Conservation (phyloP, 108 stramenopile genomes). For the Cyclotella choctawhatcheeana region DNA sequence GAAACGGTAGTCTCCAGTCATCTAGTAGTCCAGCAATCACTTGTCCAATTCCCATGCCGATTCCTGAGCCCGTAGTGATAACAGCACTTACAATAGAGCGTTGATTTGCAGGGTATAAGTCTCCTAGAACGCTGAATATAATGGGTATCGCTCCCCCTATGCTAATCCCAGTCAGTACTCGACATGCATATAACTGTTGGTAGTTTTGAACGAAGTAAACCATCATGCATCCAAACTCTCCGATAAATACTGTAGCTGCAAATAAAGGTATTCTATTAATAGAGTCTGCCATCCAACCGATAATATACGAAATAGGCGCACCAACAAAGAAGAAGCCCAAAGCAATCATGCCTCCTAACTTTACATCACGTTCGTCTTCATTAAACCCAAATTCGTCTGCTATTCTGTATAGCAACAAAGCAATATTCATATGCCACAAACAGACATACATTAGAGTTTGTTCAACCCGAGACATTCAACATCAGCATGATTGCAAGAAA, state of each 20-base stretch:
- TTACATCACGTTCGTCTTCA: slow-evolving; percentile 54
- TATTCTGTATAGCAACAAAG: slow-evolving; percentile 24
- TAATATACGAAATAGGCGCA: slow-evolving; percentile 72
- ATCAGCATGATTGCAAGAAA: not conserved
- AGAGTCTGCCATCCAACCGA: slow-evolving; percentile 65
- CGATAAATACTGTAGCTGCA: slow-evolving; percentile 74
- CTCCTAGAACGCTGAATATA: slow-evolving; percentile 59
- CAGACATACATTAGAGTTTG: not conserved
- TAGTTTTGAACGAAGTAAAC: slow-evolving; percentile 53
- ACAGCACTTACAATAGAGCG: slow-evolving; percentile 36
- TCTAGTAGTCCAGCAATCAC: slow-evolving; percentile 50
- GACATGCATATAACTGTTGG: slow-evolving; percentile 46
- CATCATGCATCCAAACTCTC: slow-evolving; percentile 79
- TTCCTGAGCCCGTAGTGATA: slow-evolving; percentile 42
- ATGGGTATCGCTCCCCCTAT: slow-evolving; percentile 65
- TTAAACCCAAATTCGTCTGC: slow-evolving; percentile 85
- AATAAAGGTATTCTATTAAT: slow-evolving; percentile 61
- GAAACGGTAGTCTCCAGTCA: slow-evolving; percentile 64
- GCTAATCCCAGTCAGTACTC: slow-evolving; percentile 63
- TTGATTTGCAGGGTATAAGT: slow-evolving; percentile 53
- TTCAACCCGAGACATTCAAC: too few relatives aligned
- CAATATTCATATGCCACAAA: not conserved
- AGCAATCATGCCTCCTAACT: slow-evolving; percentile 49
- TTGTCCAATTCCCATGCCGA: slow-evolving; percentile 55
- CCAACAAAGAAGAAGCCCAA: slow-evolving; percentile 68